phyloP scores from a whole-genome alignment of 2,329 filamentous ascomycete genomes.

The Drechslerella coelobrocha region DNA sequence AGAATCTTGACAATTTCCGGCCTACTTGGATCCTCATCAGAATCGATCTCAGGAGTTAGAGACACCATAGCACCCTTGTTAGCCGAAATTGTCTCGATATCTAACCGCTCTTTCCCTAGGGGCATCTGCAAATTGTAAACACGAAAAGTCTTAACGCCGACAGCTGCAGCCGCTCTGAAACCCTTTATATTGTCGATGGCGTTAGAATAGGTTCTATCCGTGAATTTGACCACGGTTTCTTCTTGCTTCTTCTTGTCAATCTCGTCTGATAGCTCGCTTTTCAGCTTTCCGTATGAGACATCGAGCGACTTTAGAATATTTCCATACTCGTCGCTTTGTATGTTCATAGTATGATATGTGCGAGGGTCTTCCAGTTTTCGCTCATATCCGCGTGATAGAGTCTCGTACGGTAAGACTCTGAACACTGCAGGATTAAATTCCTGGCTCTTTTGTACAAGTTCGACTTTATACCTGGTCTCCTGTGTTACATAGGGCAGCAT shows the following conservation, averaged over 20 bases:
- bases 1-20: too few species aligned
- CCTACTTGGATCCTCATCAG: too few species aligned
- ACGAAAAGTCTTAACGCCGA: not conserved
- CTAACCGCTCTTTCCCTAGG: too few species aligned
- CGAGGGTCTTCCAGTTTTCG: constrained; percentile 6
- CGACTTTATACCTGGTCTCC: not conserved
- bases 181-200: constrained; percentile 2
- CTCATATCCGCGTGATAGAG: not conserved
- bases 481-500: constrained; percentile 5
- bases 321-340: constrained; percentile 15
- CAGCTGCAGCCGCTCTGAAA: not conserved
- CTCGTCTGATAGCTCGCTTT: not conserved
- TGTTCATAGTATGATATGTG: constrained; percentile 8
- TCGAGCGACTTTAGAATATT: not conserved
- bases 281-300: constrained; percentile 10
- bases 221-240: constrained; percentile 3
- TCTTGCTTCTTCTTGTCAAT: constrained; percentile 11
- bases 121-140: not conserved
- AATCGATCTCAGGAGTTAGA: too few species aligned
- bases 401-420: constrained; percentile 5
- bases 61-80: too few species aligned
- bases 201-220: constrained; percentile 22
- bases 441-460: not conserved
- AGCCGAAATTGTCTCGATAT: too few species aligned
- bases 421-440: not conserved